These are phyloP conservation scores for Colletotrichum musae DNA, from an alignment of 2,329 filamentous ascomycete species.

Conservation along the genomic window DNA sequence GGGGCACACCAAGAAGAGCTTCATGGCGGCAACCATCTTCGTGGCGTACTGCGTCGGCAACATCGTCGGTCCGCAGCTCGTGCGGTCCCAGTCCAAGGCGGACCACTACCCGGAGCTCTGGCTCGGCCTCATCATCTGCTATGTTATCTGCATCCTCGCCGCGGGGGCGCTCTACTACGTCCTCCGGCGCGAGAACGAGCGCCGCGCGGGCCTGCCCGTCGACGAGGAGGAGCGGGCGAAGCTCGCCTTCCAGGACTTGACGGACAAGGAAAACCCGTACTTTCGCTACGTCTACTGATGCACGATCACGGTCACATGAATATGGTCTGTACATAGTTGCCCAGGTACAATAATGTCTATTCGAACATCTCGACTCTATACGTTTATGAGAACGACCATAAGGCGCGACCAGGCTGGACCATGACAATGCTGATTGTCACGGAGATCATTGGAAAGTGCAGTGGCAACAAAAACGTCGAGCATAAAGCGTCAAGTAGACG, in stretches of 20 bases:
- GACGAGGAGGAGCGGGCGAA: conserved; percentile 75
- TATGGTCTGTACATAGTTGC: not conserved
- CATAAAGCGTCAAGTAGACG: not conserved
- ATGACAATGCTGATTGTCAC: not conserved
- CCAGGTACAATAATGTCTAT: not conserved
- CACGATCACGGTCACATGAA: no score
- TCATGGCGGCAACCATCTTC: conserved; percentile 81
- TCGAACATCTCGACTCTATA: not conserved
- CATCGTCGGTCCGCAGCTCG: conserved; percentile 81
- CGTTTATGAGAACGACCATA: not conserved
- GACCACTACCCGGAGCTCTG: conserved; percentile 81
- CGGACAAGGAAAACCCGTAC: conserved; percentile 77
- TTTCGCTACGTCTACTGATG: conserved; percentile 70
- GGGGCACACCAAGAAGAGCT: conserved; percentile 83
- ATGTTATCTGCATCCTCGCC: conserved; percentile 76
- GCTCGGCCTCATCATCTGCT: conserved; percentile 77
- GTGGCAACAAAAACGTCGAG: no score
- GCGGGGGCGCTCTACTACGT: conserved; percentile 71
- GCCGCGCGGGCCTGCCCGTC: conserved; percentile 60
- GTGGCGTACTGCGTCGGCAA: conserved; percentile 83
- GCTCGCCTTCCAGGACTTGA: conserved; percentile 77
- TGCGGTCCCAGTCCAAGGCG: conserved; percentile 75
- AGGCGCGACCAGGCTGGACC: not conserved
- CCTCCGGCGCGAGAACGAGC: conserved; percentile 71
- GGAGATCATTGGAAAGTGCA: no score